phyloP scores from a whole-genome alignment of 2,329 filamentous ascomycete genomes.

The Teratosphaeria gauchensis region DNA sequence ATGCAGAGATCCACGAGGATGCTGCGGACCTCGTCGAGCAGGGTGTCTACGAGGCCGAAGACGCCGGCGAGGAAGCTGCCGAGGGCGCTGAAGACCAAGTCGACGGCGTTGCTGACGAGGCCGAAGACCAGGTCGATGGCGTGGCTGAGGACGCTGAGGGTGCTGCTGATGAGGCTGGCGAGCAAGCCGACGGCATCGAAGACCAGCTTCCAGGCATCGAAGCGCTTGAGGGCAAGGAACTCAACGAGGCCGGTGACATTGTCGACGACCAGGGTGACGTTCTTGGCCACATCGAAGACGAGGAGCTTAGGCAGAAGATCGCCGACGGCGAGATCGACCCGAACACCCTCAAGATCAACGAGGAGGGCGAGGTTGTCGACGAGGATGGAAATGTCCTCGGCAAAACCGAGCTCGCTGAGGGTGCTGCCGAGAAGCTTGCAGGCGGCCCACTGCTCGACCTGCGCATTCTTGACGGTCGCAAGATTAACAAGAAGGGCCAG shows the following conservation, averaged over 20 bases:
- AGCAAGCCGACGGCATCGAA: slow-evolving; percentile 30
- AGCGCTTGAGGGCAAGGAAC: slow-evolving; percentile 41
- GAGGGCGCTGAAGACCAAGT: slow-evolving; percentile 11
- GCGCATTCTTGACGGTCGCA: slow-evolving; percentile 42
- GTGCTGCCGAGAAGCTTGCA: slow-evolving; percentile 38
- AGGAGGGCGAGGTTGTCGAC: slow-evolving; percentile 42
- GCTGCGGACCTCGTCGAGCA: slow-evolving; percentile 34
- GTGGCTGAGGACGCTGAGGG: slow-evolving; percentile 22
- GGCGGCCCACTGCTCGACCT: slow-evolving; percentile 27
- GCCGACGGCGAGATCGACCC: slow-evolving; percentile 31
- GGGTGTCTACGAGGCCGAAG: slow-evolving; percentile 31
- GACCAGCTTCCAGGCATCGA: slow-evolving; percentile 43
- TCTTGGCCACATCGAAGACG: slow-evolving; percentile 40
- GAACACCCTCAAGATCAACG: slow-evolving; percentile 41
- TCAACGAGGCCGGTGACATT: slow-evolving; percentile 41
- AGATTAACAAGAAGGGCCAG: slow-evolving; percentile 50
- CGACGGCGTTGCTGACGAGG: slow-evolving; percentile 15
- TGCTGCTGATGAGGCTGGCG: slow-evolving; percentile 20
- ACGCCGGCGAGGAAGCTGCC: slow-evolving; percentile 21
- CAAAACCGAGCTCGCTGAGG: slow-evolving; percentile 41
- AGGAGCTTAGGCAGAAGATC: slow-evolving; percentile 31
- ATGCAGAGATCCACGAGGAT: slow-evolving; percentile 41
- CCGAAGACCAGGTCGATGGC: slow-evolving; percentile 16
- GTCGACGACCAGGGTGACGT: slow-evolving; percentile 41
- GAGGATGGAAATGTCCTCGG: slow-evolving; percentile 42